Base-by-base conservation (phyloP, 768 basidiomycete genomes). In the Candolleomyces efflorescens region DNA sequence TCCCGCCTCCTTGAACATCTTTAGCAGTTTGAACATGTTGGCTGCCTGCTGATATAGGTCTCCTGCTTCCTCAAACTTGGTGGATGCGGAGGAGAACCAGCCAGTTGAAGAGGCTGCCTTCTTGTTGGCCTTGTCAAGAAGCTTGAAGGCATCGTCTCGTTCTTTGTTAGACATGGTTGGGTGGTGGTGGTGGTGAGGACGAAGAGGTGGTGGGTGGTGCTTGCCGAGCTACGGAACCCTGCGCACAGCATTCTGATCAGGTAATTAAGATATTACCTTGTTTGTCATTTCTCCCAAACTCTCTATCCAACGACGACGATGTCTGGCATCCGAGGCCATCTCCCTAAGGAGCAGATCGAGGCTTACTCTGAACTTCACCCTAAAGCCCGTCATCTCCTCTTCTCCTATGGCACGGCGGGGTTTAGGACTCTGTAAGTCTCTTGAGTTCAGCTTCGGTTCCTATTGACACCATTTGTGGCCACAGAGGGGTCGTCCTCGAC, bases 31-130 rank as follows among this genome's bases (percentile, higher is more conserved):
- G 81, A 89, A 97, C 22, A 87, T 77, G 72, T 97, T 98, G 54
- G 92, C 96, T 13, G 96, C 94, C 69, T 95, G 89, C 67, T 92
- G 90, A 73, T 90, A 98, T 18, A 98, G 80, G 73, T 98, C 96
- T 49, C 93, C 95, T 3, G 95, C 94, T 69, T 98, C 96, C 73
- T 98, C 96, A 64, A 77, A 96, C 73, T 94, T 97, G 59, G 88
- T 77, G 18, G 86, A 81, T 1, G 85, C 77, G 9, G 90, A 92
- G 38, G 89, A 85, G 74, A 97, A 96, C 94, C 94, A 97, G 54
- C 90, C 89, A 1, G 79, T 71, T 1, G 92, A 90, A 0, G 92
- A 89, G 59, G 77, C 82, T 11, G 90, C 87, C 68, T 94, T 96
- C 82, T 97, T 98, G 69, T 97, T 89, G 0, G 95, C 96, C 68